Base-by-base conservation (phyloP, 2,329 filamentous ascomycete species). In the Penicillium sumatraense region DNA sequence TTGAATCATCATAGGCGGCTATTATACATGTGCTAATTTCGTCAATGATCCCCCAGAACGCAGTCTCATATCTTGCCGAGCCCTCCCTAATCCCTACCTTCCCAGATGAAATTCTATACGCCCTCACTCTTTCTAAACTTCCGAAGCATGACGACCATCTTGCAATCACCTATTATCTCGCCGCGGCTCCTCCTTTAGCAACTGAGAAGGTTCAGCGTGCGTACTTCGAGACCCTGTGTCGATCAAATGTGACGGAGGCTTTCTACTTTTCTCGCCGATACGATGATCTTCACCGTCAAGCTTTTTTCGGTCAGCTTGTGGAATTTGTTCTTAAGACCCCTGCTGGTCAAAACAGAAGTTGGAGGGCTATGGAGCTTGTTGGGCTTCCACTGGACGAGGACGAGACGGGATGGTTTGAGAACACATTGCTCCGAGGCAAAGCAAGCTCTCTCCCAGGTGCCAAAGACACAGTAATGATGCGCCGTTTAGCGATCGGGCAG, bases 1-100 rank as follows among this genome's bases (percentile, higher is more conserved):
- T n/a, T n/a, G n/a, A n/a, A n/a, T n/a, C n/a, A n/a, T n/a, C n/a
- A n/a, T 9, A 14, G 8, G 11, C 9, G n/a, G n/a, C 13, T 41
- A 3, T 7, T 29, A 10, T 9, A 31, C 49, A 35, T 20, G 51
- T 46, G 29, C 59, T 66, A 55, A 66, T 53, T 3, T 21, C 51
- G 9, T 4, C 3, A 44, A 18, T 10, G 13, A 29, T 38, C 26
- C 46, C n/a, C 41, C 56, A 89, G 83, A 75, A 78, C 60, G 90
- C 91, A 2, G 80, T 96, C 24, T 86, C 91, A 64, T 86, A 88
- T 69, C 83, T 96, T 13, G 87, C 90, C 3, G 88, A 95, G 65
- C 91, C 91, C 0, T 90, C 89, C 1, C 81, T 96, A 4, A 86
- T 88, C 18, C 87, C 89, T 31, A 91, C 91, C 51, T 96, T 95